Percentiles rank a stretch among this genome's conserved stretches.
These are phyloP conservation scores for Mucor sp. DNA, from an alignment of 371 early-diverging fungal species.

Conservation along the genomic window DNA sequence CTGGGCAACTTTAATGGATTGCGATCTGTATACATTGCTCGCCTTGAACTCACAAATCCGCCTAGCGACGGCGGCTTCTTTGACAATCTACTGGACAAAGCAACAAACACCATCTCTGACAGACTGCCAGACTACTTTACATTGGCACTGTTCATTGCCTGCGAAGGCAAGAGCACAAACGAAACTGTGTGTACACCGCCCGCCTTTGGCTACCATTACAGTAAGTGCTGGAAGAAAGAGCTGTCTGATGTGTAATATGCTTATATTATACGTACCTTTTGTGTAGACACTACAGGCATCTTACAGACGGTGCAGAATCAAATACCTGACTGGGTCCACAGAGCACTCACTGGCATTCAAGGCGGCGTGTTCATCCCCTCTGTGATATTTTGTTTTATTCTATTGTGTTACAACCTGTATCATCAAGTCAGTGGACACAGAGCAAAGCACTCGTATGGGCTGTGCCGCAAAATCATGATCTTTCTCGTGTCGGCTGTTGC, in stretches of 20 bases:
- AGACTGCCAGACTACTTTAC: slow-evolving; percentile 17
- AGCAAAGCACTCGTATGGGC: neutral
- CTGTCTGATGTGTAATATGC: too few species aligned
- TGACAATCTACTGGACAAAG: neutral
- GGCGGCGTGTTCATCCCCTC: slow-evolving; percentile 22
- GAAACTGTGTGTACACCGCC: slow-evolving; percentile 19
- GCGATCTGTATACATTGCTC: slow-evolving; percentile 19
- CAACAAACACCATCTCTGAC: neutral
- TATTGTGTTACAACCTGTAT: slow-evolving; percentile 12
- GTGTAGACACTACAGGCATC: slow-evolving; percentile 17
- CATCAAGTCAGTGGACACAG: slow-evolving; percentile 1
- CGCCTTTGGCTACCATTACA: slow-evolving; percentile 17
- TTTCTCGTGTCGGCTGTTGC: slow-evolving; percentile 4
- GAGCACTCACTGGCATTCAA: slow-evolving; percentile 9
- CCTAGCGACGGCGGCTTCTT: neutral
- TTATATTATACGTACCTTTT: too few species aligned
- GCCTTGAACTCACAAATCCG: slow-evolving; percentile 5
- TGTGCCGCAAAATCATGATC: neutral
- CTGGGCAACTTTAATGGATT: slow-evolving; percentile 20
- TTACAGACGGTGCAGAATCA: slow-evolving; percentile 6
- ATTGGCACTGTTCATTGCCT: slow-evolving; percentile 10
- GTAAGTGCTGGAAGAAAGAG: slow-evolving; percentile 4
- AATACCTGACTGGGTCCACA: slow-evolving; percentile 12
- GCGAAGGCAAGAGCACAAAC: slow-evolving; percentile 15
- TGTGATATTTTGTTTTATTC: slow-evolving; percentile 17